Conservation (phyloP, 768 basidiomycete species). For the Mycena leptocephala region DNA sequence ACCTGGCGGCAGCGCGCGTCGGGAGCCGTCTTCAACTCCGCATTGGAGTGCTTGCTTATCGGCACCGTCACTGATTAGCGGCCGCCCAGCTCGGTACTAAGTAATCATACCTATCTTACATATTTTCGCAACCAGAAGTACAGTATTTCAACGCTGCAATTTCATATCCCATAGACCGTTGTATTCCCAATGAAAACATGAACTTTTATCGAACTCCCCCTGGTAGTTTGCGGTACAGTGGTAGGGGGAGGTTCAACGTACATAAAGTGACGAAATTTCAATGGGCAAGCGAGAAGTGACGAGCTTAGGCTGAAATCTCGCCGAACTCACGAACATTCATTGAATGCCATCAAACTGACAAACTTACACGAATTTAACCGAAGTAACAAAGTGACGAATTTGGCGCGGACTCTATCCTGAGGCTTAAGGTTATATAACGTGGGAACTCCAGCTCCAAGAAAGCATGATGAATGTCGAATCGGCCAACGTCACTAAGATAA, state of each 20-base stretch:
- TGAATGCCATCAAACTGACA: no score
- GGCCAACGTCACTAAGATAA: no score
- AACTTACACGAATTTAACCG: no score
- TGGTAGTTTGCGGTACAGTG: conserved; percentile 1
- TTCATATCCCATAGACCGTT: not conserved
- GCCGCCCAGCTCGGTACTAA: not conserved
- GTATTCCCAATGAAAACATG: not conserved
- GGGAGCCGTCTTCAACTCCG: not conserved
- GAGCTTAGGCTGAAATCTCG: no score
- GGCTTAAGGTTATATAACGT: no score
- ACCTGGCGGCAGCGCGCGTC: not conserved
- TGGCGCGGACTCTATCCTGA: no score
- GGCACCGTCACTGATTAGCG: not conserved
- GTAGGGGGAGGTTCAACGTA: not conserved
- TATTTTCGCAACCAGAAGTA: not conserved
- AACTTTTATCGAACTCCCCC: not conserved
- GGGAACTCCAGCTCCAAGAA: no score
- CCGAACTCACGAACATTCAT: no score
- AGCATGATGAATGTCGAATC: no score
- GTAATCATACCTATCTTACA: not conserved
- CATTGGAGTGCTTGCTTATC: not conserved
- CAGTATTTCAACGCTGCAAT: not conserved
- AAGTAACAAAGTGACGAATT: no score
- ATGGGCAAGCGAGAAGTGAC: not conserved
- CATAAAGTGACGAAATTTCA: not conserved